phyloP scores from a whole-genome alignment of 164 flowering plant genomes.

The Macadamia integrifolia region DNA sequence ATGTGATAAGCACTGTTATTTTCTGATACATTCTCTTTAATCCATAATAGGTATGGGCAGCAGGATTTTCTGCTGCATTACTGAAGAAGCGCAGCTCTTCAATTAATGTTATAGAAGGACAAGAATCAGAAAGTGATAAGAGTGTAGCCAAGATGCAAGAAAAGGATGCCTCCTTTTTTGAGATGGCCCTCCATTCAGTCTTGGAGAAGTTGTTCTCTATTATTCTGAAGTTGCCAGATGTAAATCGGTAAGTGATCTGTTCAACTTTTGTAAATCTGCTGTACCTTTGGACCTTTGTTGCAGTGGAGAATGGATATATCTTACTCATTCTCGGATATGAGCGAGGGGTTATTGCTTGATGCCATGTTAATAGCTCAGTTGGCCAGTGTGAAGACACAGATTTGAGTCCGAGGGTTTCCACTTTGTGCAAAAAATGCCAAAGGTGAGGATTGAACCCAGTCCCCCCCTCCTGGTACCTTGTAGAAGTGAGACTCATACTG shows the following conservation, averaged over 20 bases:
- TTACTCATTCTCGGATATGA: background rate
- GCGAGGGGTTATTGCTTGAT: too few relatives aligned
- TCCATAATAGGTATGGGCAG: conserved; percentile 82
- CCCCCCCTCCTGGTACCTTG: too few relatives aligned
- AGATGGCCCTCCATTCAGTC: conserved; percentile 33
- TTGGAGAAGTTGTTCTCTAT: conserved; percentile 64
- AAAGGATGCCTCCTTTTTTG: conserved; percentile 36
- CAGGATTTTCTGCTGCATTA: conserved; percentile 86
- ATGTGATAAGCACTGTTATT: background rate
- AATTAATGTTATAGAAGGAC: conserved; percentile 19
- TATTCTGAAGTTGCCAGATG: conserved; percentile 54
- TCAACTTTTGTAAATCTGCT: background rate
- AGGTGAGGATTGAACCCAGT: too few relatives aligned
- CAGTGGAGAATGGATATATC: background rate
- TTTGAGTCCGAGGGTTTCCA: too few relatives aligned
- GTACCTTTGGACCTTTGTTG: background rate
- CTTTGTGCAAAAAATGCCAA: too few relatives aligned
- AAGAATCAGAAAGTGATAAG: conserved; percentile 19
- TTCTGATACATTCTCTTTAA: conserved; percentile 6
- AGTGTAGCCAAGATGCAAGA: conserved; percentile 25
- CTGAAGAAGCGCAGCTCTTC: conserved; percentile 67
- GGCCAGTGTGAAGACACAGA: too few relatives aligned
- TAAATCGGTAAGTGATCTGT: conserved; percentile 42
- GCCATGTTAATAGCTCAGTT: too few relatives aligned
- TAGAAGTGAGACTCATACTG: too few relatives aligned